Conservation (phyloP, 2,329 filamentous ascomycete genomes). For the Xylariaceae sp. region DNA sequence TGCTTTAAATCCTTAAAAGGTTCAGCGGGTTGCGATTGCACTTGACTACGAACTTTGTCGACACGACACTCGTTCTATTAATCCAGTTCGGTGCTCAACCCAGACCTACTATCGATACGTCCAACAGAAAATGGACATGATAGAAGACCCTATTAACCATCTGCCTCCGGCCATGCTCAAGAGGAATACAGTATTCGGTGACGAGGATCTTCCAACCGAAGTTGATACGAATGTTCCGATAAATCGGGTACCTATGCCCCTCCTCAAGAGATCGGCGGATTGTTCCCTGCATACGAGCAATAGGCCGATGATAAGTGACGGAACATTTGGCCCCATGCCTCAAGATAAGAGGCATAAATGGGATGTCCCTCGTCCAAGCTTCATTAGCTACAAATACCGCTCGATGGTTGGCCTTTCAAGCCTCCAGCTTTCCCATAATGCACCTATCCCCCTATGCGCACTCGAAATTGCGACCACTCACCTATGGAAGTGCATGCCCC, state of each 20-base stretch:
- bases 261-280: neutral
- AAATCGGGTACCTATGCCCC: neutral
- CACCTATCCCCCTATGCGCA: conserved; percentile 21
- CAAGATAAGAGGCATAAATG: conserved; percentile 21
- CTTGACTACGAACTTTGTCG: neutral
- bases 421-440: conserved; percentile 26
- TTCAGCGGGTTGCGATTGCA: neutral
- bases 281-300: conserved; percentile 24
- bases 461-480: conserved; percentile 25
- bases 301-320: conserved; percentile 28
- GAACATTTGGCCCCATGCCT: conserved; percentile 23
- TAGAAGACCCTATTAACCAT: neutral
- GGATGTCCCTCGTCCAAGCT: conserved; percentile 24
- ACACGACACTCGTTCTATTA: neutral
- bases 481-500: conserved; percentile 25
- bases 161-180: neutral
- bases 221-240: neutral
- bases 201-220: neutral
- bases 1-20: conserved; percentile 7
- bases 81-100: neutral
- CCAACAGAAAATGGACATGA: too few species aligned
- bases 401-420: conserved; percentile 23
- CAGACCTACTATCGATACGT: neutral
- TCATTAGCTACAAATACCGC: conserved; percentile 14
- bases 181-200: neutral